Conservation (phyloP, 495 filamentous ascomycete species). For the Daldinia caldariorum region DNA sequence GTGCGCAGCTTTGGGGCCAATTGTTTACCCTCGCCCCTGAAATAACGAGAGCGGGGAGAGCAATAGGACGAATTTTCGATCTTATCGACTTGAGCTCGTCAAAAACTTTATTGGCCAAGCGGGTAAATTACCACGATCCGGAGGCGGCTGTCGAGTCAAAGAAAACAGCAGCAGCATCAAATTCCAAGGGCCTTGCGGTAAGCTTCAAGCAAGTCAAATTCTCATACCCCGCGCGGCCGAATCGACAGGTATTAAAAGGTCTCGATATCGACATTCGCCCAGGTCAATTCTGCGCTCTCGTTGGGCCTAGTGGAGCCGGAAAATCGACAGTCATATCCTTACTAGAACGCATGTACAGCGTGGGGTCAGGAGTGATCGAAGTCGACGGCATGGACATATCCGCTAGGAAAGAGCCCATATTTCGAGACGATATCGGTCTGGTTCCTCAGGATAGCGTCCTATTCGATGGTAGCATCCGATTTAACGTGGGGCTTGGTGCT, state of each 20-base stretch:
- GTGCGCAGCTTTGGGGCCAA: constrained; percentile 70
- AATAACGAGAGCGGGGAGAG: constrained; percentile 63
- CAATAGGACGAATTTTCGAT: constrained; percentile 59
- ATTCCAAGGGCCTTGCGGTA: constrained; percentile 54
- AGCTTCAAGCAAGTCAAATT: constrained; percentile 66
- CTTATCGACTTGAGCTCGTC: constrained; percentile 58
- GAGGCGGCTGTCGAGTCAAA: constrained; percentile 42
- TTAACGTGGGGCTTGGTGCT: constrained; percentile 65
- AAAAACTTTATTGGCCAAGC: constrained; percentile 32
- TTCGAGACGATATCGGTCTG: constrained; percentile 62
- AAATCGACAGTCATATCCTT: constrained; percentile 70
- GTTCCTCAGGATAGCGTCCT: constrained; percentile 66
- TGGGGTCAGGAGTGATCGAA: constrained; percentile 35
- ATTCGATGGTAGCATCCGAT: constrained; percentile 64
- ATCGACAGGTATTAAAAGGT: constrained; percentile 62
- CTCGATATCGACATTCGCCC: constrained; percentile 64
- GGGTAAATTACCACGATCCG: constrained; percentile 26
- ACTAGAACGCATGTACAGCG: constrained; percentile 66
- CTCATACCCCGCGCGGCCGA: constrained; percentile 68
- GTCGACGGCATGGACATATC: constrained; percentile 59
- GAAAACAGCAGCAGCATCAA: constrained; percentile 13
- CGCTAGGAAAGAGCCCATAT: constrained; percentile 56
- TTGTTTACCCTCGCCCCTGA: constrained; percentile 73
- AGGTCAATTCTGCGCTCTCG: constrained; percentile 67
- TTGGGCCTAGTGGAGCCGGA: constrained; percentile 69